Percentiles rank a stretch among this genome's conserved stretches.
phyloP scores from a whole-genome alignment of 352 stramenopile genomes.

The Pythium phragmitis region DNA sequence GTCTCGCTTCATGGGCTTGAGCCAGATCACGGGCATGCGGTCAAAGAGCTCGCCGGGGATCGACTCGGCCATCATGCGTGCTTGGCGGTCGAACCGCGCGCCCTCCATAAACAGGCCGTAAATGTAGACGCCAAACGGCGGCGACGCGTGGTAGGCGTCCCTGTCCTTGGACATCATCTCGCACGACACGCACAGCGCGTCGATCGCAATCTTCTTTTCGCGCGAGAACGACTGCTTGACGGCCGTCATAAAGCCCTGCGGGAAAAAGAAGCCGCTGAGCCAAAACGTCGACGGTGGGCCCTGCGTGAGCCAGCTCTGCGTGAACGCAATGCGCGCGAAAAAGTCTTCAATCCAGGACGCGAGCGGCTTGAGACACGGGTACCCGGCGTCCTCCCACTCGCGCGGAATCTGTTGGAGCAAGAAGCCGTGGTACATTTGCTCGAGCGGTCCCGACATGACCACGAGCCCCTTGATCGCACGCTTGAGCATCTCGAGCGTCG shows the following conservation, averaged over 20 bases:
- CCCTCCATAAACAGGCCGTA: conserved; percentile 91
- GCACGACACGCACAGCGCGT: conserved; percentile 90
- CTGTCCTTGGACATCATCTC: conserved; percentile 64
- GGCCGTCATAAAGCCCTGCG: conserved; percentile 90
- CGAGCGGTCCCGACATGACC: conserved; percentile 84
- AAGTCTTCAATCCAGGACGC: conserved; percentile 88
- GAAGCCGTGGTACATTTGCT: conserved; percentile 81
- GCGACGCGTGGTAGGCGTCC: conserved; percentile 55
- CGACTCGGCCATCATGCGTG: conserved; percentile 42
- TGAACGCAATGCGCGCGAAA: conserved; percentile 69
- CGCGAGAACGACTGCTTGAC: conserved; percentile 92
- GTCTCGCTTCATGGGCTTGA: conserved; percentile 43
- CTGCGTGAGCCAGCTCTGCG: conserved; percentile 67
- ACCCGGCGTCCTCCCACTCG: conserved; percentile 87
- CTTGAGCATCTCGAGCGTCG: conserved; percentile 68
- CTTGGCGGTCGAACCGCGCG: conserved; percentile 79
- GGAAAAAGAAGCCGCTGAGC: conserved; percentile 93
- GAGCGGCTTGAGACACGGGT: conserved; percentile 90
- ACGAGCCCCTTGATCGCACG: conserved; percentile 75
- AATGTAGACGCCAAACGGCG: conserved; percentile 88
- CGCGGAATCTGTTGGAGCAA: conserved; percentile 89
- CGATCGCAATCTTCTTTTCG: conserved; percentile 87
- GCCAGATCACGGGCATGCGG: conserved; percentile 71
- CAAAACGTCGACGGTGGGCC: conserved; percentile 85
- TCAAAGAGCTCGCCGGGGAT: conserved; percentile 46